Evolutionary conservation across 164 flowering plant species (phyloP).

Genomic region (Berberis thunbergii): DNA sequence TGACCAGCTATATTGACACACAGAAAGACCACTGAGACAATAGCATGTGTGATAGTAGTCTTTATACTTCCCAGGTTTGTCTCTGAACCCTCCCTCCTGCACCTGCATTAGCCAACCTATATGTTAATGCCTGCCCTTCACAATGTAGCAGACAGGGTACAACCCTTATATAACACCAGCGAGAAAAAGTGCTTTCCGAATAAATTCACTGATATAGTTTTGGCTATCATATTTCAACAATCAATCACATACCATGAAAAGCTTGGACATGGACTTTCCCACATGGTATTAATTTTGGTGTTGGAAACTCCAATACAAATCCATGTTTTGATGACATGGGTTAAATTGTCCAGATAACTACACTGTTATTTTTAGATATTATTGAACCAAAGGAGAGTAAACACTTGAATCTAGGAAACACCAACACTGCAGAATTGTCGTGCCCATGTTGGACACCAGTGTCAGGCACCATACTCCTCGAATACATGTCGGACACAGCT

Average conservation of each 20-base stretch:
- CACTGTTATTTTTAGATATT: too few relatives aligned
- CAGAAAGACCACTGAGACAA: slow-evolving; percentile 79
- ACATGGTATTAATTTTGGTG: not conserved
- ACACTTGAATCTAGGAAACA: too few relatives aligned
- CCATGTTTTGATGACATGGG: too few relatives aligned
- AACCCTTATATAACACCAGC: not conserved
- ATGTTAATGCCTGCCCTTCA: not conserved
- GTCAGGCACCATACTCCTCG: too few relatives aligned
- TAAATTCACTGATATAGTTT: too few relatives aligned
- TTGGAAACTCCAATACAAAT: too few relatives aligned
- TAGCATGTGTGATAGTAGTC: slow-evolving; percentile 91
- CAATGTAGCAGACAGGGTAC: not conserved
- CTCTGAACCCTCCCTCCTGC: slow-evolving; percentile 66
- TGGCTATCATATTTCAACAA: not conserved
- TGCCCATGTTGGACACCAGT: too few relatives aligned
- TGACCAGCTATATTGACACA: slow-evolving; percentile 52
- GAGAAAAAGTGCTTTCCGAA: not conserved
- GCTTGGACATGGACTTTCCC: not conserved
- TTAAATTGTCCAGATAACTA: too few relatives aligned
- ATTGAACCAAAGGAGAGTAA: too few relatives aligned
- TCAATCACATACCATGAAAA: not conserved
- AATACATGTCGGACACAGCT: too few relatives aligned
- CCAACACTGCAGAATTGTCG: too few relatives aligned
- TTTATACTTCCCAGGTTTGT: slow-evolving; percentile 77
- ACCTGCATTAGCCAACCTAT: slow-evolving; percentile 30